Evolutionary conservation across 495 filamentous ascomycete species (phyloP), one percentile per base, ranked within the genome.

Genomic region (Xylaria longipes): DNA sequence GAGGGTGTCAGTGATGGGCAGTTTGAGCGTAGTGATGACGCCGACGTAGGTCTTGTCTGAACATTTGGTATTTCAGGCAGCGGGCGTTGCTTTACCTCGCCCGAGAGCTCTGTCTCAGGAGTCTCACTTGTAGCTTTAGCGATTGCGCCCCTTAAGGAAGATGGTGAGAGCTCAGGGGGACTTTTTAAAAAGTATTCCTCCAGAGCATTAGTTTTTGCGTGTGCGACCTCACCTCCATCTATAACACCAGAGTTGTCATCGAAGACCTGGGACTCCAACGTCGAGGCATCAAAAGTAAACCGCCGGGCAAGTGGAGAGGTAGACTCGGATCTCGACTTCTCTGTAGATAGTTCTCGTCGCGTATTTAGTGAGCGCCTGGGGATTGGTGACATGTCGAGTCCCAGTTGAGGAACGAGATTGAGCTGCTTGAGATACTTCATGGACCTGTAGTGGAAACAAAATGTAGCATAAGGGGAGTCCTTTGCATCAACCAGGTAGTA

Each of bases 401-500:
- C 68, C 45, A 68, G 25, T 20, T 71, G 64, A 5, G 75, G 75
- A 15, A 83, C 74, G 29, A 85, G 74, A 64, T 81, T 84, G 37
- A 85, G 80, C 43, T 82, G 75, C 39, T 80, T 70, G 37, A 88
- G 80, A 54, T 82, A 73, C 63, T 80, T 71, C 72, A 71, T 82
- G 15, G 82, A 83, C 25, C 86, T 80, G 73, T 88, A 88, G 65
- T 88, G 82, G 66, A 87, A 83, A 48, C 80, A 77, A 66, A 88
- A 87, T 0, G 77, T 80, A 5, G 81, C 81, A 46, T 79, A 87
- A 6, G 87, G 87, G 5, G 74, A 72, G 39, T 87, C 82, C 67
- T 75, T 84, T 6, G 84, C 66, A 68, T 88, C 87, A 12, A 82
- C 70, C n/a, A 88, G 74, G 37, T 78, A 74, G 69, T 79, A 87